Base-by-base conservation (phyloP, 2,329 filamentous ascomycete species). In the Penicillium concentricum region DNA sequence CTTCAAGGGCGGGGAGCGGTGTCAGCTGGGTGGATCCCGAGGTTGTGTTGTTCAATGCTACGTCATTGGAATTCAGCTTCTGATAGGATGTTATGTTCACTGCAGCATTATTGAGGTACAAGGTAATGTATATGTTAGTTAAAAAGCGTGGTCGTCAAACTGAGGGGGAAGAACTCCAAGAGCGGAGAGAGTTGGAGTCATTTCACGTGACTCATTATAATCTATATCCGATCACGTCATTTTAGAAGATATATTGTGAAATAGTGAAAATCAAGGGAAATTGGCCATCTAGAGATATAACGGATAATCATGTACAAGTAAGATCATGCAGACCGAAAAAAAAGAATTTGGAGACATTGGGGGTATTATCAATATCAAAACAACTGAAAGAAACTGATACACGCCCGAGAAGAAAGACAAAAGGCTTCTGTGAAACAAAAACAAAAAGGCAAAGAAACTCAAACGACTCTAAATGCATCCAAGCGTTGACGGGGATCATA, bases 331-430 rank as follows among this genome's bases (percentile, higher is more conserved):
- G 51, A 62, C 56, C 43, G 56, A 57, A 51, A 49, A 39, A 61
- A 53, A 26, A 42, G 51, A 54, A 61, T 59, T 60, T 51, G 45
- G 61, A 63, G 64, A 68, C 67, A 56, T 59, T 54, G 62, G 62
- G 51, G 70, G 68, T 71, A 73, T 71, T 69, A 67, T 67, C 63
- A 71, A 65, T 69, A 67, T 67, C 63, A 71, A 71, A 60, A 71
- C 67, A 70, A 64, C 65, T 62, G 64, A 70, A 69, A 49, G 49
- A 51, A 42, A 46, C 43, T 46, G 41, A 52, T 46, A 60, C 53
- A 58, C 39, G 60, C 53, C 47, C 32, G 42, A 55, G 49, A 54
- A 57, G 20, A 42, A 5, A 45, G 13, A 45, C 28, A 53, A 50
- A 30, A 54, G 60, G 50, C 61, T 60, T 38, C n/a, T 22, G 43